Evolutionary conservation across 805 yeast genomes (phyloP), one percentile per base, ranked within the genome.

Genomic region (Wickerhamiella siamensis): DNA sequence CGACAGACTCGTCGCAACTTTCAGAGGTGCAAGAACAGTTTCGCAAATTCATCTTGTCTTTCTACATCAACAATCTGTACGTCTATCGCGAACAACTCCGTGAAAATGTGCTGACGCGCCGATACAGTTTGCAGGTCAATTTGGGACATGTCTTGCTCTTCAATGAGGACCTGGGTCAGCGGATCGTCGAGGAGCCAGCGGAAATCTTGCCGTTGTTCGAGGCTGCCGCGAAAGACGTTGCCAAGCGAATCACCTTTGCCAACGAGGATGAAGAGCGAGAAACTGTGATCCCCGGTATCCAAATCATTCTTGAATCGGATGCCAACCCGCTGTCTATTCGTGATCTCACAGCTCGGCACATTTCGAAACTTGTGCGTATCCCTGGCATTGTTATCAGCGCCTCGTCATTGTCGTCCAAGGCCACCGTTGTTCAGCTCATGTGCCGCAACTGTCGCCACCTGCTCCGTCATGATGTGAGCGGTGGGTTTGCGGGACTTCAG

Each of bases 321-420:
- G 79, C 93, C 14, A 74, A 75, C 44, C 74, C 75, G 44, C 69
- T 79, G 3, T 69, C 88, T 1, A 75, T 91, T 44, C 73, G 98
- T 58, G 77, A 83, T 43, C 67, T 91, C 44, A 88, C 81, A 57
- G 79, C 95, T 2, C 83, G 79, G 38, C 83, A 83, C 57, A 86
- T 91, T 47, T 76, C 95, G 20, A 83, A 84, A 58, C 79, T 91
- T 42, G 88, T 91, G 29, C 70, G 95, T 43, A 74, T 91, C 35
- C 82, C 94, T 17, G 99, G 99, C 24, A 91, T 91, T 53, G 72
- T 91, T 51, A 88, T 91, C 44, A 79, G 93, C 39, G 82, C 96
- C 1, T 82, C 95, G 3, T 87, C 93, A 22, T 69, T 91, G 43
- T 69, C 80, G 27, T 86, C 96, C 1, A 77, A 91, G 53, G 94